Percentiles rank a stretch among this genome's conserved stretches.
Conservation (phyloP, 1,284 basidiomycete species). For the Caloboletus firmus region DNA sequence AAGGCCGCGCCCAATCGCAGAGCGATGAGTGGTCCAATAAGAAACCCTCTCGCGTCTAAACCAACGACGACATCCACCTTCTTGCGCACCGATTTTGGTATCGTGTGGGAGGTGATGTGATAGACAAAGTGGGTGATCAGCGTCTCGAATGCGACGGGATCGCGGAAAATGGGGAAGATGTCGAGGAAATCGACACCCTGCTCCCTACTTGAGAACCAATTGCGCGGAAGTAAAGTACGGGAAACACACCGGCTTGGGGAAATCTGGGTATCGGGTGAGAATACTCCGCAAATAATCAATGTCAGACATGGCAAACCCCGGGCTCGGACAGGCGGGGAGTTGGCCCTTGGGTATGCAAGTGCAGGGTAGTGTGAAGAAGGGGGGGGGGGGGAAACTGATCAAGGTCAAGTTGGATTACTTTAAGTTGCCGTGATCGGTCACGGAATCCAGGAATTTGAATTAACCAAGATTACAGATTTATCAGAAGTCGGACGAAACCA, state of each 20-base stretch:
- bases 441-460: conserved; percentile 10
- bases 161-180: conserved; percentile 86
- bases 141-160: conserved; percentile 85
- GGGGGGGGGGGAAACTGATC: too few relatives aligned
- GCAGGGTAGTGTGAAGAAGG: not conserved
- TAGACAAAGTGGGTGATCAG: conserved; percentile 89
- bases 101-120: conserved; percentile 80
- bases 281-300: conserved; percentile 69
- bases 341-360: conserved; percentile 3
- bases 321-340: not conserved
- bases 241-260: conserved; percentile 78
- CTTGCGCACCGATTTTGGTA: conserved; percentile 56
- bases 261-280: conserved; percentile 73
- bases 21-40: conserved; percentile 92
- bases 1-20: conserved; percentile 91
- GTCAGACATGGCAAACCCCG: conserved; percentile 61
- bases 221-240: not conserved
- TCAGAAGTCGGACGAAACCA: not conserved
- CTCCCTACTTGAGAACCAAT: not conserved
- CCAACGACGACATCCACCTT: conserved; percentile 96
- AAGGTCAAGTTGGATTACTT: not conserved
- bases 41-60: conserved; percentile 94
- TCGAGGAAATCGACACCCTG: conserved; percentile 84
- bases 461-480: not conserved
- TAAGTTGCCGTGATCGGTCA: conserved; percentile 11